Conservation (phyloP, 139 green algal species). For the Chlorella sp. region DNA sequence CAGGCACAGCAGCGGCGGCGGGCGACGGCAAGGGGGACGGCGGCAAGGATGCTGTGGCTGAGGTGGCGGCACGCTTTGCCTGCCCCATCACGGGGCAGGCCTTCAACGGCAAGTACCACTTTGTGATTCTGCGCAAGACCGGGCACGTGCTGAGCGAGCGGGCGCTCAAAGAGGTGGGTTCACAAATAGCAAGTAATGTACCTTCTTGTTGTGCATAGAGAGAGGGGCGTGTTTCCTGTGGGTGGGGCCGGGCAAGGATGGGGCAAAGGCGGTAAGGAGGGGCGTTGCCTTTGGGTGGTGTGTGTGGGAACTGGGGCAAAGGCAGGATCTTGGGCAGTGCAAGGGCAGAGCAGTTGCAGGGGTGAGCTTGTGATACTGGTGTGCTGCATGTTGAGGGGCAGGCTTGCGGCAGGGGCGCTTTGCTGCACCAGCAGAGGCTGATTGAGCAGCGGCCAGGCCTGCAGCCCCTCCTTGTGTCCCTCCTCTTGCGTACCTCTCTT, state of each 20-base stretch:
- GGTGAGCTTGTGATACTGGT: not conserved
- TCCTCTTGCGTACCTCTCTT: too few relatives aligned
- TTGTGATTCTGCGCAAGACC: constrained; percentile 56
- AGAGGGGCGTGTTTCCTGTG: not conserved
- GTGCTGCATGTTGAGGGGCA: not conserved
- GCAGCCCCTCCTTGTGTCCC: too few relatives aligned
- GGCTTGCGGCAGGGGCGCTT: not conserved
- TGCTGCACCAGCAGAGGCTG: not conserved
- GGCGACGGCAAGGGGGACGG: not conserved
- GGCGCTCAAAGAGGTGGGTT: constrained; percentile 77
- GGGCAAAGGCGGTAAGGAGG: not conserved
- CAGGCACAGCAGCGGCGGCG: not conserved
- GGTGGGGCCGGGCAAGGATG: too few relatives aligned
- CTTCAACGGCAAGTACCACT: constrained; percentile 75
- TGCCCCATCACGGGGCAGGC: constrained; percentile 78
- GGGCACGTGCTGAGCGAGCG: constrained; percentile 83
- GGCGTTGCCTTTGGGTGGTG: too few relatives aligned
- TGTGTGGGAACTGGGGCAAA: too few relatives aligned
- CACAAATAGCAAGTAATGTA: too few relatives aligned
- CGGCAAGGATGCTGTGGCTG: constrained; percentile 19
- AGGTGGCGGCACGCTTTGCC: constrained; percentile 55
- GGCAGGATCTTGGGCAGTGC: not conserved
- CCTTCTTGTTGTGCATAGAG: not conserved
- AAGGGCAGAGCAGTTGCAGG: too few relatives aligned
- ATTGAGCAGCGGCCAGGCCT: too few relatives aligned